These are phyloP conservation scores for Corynespora cassiicola DNA, from an alignment of 2,329 filamentous ascomycete genomes.

Conservation along the genomic window DNA sequence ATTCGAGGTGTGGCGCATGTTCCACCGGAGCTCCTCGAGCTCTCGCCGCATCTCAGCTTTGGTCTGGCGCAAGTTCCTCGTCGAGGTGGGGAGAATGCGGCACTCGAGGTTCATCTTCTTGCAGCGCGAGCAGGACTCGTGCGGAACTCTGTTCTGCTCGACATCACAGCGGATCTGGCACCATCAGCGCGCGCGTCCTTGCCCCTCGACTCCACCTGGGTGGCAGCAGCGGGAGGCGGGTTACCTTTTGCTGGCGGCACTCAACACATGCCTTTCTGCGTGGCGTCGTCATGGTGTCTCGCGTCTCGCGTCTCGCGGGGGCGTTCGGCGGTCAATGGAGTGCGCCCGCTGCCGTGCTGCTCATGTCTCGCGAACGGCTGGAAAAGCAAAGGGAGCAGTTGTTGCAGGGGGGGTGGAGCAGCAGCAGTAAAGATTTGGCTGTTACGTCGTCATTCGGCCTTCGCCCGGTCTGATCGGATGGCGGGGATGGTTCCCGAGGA, in stretches of 20 bases:
- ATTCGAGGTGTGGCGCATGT: constrained; percentile 30
- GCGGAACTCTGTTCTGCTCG: constrained; percentile 44
- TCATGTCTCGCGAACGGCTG: no score
- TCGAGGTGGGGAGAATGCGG: constrained; percentile 44
- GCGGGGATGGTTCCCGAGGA: constrained; percentile 40
- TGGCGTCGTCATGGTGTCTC: constrained; percentile 38
- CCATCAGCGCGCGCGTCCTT: constrained; percentile 17
- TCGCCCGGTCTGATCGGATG: constrained; percentile 33
- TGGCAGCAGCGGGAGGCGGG: constrained; percentile 5
- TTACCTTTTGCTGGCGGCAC: constrained; percentile 47
- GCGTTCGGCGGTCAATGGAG: no score
- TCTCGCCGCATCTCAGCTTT: constrained; percentile 47
- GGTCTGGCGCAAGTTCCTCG: constrained; percentile 43
- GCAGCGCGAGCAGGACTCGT: constrained; percentile 43
- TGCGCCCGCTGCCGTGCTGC: no score
- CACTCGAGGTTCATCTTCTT: constrained; percentile 45
- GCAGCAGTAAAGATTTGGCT: constrained; percentile 22
- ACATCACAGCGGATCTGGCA: constrained; percentile 46
- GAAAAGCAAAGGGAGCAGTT: constrained; percentile 24
- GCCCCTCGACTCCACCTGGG: constrained; percentile 3
- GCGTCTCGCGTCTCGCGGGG: no score
- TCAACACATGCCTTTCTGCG: constrained; percentile 46
- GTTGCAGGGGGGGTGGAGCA: constrained; percentile 21
- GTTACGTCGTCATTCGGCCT: constrained; percentile 41
- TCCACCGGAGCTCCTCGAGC: constrained; percentile 44